Conservation (phyloP, 192 early-diverging fungal species). For the Linnemannia schmuckeri region DNA sequence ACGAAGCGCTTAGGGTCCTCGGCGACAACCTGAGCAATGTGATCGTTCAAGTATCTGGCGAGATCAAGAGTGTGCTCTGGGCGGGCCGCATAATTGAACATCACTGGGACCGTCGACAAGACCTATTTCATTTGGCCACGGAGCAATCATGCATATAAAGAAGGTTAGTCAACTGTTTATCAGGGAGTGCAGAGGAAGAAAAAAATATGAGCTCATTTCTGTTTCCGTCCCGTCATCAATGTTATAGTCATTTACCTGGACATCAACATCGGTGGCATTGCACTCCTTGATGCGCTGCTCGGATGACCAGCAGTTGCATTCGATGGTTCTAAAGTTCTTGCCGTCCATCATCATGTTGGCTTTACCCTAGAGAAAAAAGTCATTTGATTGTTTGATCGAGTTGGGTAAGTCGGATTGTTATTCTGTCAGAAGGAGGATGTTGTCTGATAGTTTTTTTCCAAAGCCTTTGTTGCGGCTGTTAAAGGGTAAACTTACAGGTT, state of each 20-base stretch:
- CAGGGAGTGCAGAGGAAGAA: not conserved
- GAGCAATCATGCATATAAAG: not conserved
- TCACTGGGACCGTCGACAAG: conserved; percentile 75
- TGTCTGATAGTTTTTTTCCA: not conserved
- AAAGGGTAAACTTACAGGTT: conserved; percentile 30
- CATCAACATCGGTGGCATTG: conserved; percentile 63
- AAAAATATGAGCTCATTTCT: not conserved
- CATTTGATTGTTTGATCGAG: not conserved
- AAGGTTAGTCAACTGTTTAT: not conserved
- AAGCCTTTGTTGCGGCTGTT: not conserved
- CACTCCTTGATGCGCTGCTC: conserved; percentile 71
- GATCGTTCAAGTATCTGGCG: conserved; percentile 67
- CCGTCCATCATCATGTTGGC: conserved; percentile 78
- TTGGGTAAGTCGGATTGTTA: not conserved
- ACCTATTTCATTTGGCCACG: conserved; percentile 45
- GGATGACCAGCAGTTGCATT: conserved; percentile 79
- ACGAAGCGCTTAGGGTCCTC: conserved; percentile 73
- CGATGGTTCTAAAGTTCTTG: conserved; percentile 74
- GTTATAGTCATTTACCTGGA: conserved; percentile 59
- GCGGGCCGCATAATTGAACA: conserved; percentile 68
- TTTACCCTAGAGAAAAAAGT: conserved; percentile 57
- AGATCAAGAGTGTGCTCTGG: conserved; percentile 71
- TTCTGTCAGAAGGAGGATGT: not conserved
- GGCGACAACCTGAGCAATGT: conserved; percentile 69
- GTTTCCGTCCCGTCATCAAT: not conserved